phyloP scores from a whole-genome alignment of 164 flowering plant genomes.

The Magnolia sinica region DNA sequence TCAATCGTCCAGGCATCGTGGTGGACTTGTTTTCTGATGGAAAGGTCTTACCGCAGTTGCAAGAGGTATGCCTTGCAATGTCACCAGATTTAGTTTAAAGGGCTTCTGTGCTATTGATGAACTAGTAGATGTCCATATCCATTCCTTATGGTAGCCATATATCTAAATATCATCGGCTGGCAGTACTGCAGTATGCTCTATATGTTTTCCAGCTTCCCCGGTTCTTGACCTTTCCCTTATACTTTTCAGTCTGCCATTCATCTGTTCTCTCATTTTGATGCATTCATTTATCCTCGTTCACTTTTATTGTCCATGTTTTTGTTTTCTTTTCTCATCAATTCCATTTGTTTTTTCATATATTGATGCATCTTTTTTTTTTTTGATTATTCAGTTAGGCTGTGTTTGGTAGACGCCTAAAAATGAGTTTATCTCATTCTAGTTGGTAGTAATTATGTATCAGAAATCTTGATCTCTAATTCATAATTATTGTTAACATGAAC shows the following conservation, averaged over 20 bases:
- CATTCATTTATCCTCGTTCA: background rate
- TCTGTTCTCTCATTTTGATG: background rate
- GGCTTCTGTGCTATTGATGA: no score
- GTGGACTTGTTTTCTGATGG: slow-evolving; percentile 79
- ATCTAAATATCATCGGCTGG: background rate
- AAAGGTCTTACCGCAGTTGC: slow-evolving; percentile 54
- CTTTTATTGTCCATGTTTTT: background rate
- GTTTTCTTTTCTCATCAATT: no score
- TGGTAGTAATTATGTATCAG: no score
- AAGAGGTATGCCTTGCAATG: slow-evolving; percentile 39
- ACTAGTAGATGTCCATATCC: no score
- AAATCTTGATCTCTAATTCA: no score
- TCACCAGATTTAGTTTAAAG: background rate
- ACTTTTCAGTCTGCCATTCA: background rate
- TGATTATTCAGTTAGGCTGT: no score
- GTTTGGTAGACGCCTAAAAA: no score
- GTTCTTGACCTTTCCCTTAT: background rate
- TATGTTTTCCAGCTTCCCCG: background rate
- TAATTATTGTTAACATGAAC: no score
- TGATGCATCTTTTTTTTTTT: no score
- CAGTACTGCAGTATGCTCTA: background rate
- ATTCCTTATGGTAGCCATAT: no score
- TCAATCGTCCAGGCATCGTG: slow-evolving; percentile 54
- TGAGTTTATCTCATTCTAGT: no score
- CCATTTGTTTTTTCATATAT: no score